Base-by-base conservation (phyloP, 371 early-diverging fungal species). In the Thermomucor indicae-seudaticae region DNA sequence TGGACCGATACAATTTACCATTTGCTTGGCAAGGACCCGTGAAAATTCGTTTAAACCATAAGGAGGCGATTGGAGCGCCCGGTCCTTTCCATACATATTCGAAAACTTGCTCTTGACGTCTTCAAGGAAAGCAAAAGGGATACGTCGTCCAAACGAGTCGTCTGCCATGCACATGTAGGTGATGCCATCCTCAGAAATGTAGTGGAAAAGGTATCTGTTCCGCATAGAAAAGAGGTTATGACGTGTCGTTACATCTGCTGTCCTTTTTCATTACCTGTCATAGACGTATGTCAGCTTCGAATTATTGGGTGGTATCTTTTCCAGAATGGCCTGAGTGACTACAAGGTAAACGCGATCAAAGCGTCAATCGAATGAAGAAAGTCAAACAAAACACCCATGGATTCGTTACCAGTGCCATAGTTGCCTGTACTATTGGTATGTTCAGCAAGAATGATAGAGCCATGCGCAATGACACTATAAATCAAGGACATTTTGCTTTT, bases 141-240 rank as follows among this genome's bases (percentile, higher is more conserved):
- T 78, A 44, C 94, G 80, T 10, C 93, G 86, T 7, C 88, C 93
- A 67, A 93, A 92, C 6, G 78, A 67, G 67, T 92, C 91, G 60
- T 92, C 92, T 2, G 92, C 91, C 83, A 93, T 86, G 62, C 93
- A 93, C 76, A 93, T 78, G 62, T 89, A 95, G 1, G 86, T 86
- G 37, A 91, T 62, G 17, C 88, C 89, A 64, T 84, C 83, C 55
- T 87, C 80, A 53, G 83, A 83, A 37, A 93, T 86, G 61, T 92
- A 91, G 65, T 94, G 95, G 72, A 93, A 95, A 23, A 93, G 78
- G 60, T 89, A 89, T 61, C 89, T 89, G 52, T n/a, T 42, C 0
- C 12, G 2, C n/a, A 48, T n/a, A 30, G 32, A 23, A 20, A 3
- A 25, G 24, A n/a, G 20, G 4, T 16, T 24, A 4, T 43, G 4